Evolutionary conservation across 805 yeast genomes (phyloP).

Genomic region (Starmerella scarabaei): DNA sequence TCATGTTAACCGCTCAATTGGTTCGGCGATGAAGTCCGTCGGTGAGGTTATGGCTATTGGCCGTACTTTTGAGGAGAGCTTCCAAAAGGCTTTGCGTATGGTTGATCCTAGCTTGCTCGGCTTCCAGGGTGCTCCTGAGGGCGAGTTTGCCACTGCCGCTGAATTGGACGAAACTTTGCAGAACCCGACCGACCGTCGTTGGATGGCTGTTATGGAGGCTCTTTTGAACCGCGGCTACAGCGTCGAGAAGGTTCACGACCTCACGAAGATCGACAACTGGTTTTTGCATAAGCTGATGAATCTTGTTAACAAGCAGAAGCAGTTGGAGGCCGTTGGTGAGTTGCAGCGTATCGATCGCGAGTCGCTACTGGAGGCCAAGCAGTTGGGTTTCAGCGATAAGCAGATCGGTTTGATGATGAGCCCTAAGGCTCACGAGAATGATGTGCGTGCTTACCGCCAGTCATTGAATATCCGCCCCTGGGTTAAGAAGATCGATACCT

Average conservation of each 20-base stretch:
- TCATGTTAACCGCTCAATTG: conserved; percentile 38
- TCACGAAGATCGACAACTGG: conserved; percentile 93
- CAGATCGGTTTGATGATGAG: conserved; percentile 75
- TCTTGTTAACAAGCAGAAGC: conserved; percentile 60
- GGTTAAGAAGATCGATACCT: conserved; percentile 91
- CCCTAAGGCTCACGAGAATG: conserved; percentile 46
- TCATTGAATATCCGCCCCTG: conserved; percentile 72
- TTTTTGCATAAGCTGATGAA: conserved; percentile 75
- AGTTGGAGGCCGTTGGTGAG: conserved; percentile 24
- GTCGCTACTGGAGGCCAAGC: conserved; percentile 63
- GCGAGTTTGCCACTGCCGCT: not conserved
- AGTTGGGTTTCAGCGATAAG: conserved; percentile 87
- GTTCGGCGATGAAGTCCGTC: conserved; percentile 90
- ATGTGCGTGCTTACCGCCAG: conserved; percentile 73
- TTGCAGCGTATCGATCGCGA: conserved; percentile 44
- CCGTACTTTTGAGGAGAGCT: conserved; percentile 93
- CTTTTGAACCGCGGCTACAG: conserved; percentile 71
- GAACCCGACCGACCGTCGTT: conserved; percentile 92
- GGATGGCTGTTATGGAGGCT: conserved; percentile 98
- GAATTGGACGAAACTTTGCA: conserved; percentile 68
- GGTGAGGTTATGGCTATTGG: conserved; percentile 99
- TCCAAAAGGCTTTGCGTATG: conserved; percentile 83
- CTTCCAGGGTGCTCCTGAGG: conserved; percentile 64
- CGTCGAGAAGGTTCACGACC: conserved; percentile 80
- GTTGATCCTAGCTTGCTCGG: conserved; percentile 92